Evolutionary conservation across 805 yeast species (phyloP), one percentile per base, ranked within the genome.

Genomic region (Zygosaccharomyces bailii): DNA sequence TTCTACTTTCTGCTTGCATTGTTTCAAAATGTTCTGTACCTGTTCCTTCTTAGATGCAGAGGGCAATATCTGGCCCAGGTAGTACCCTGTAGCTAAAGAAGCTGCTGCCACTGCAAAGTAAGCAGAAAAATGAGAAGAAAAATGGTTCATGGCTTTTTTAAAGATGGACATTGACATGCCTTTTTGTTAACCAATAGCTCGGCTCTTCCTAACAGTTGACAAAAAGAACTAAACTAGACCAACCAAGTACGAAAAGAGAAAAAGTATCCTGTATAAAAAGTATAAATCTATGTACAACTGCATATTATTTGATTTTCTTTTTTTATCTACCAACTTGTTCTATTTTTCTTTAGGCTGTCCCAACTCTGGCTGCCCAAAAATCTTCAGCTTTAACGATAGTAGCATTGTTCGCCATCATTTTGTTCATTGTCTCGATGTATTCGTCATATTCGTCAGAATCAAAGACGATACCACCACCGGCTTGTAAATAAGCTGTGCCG

Each of bases 381-480:
- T 80, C 70, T 71, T 93, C 99, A 10, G 98, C 98, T 65, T 89
- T 87, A n/a, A 82, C 82, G 61, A 93, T 83, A 10, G 97, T 88
- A 52, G 79, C 79, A 66, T 84, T 84, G 69, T 93, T 93, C 45
- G 98, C 95, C 70, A 76, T 80, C 96, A 93, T 89, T 72, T 93
- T 93, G 74, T 93, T 93, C 84, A 93, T 83, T 1, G 98, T 93
- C 71, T 93, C 99, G 38, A 89, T 72, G 65, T 89, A 93, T 70
- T 93, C 99, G 50, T 91, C 99, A 57, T 83, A 81, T 45, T 95
- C 96, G 64, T 93, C 97, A 51, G 95, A 84, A 64, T 93, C 99
- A 63, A 73, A 83, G 18, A 93, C 99, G 63, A 93, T 93, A 48
- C 99, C 99, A 45, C 99, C 99, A 52, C 99, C 99, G 2, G 99